Conservation (phyloP, 1,284 basidiomycete genomes). For the Polyporus tsugae region DNA sequence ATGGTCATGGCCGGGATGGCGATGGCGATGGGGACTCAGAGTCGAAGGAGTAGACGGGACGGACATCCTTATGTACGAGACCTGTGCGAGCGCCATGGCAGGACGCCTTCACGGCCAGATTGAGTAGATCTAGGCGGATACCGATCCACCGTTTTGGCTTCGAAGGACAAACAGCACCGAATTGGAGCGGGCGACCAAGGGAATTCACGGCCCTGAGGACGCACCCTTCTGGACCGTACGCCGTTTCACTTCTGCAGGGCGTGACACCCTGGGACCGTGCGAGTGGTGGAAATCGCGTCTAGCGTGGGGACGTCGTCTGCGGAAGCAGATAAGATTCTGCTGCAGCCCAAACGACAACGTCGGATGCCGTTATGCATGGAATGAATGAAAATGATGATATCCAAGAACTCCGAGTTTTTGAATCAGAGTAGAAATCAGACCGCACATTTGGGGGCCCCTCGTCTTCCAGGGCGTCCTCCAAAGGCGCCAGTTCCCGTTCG, state of each 20-base stretch:
- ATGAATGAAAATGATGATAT: slow-evolving; percentile 38
- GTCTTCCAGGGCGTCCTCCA: slow-evolving; percentile 21
- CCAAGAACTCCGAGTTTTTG: slow-evolving; percentile 27
- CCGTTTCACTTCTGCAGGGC: slow-evolving; percentile 35
- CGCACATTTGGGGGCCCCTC: slow-evolving; percentile 20
- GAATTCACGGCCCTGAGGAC: slow-evolving; percentile 39
- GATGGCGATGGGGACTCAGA: slow-evolving; percentile 30
- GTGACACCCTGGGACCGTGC: slow-evolving; percentile 40
- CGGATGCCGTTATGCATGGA: slow-evolving; percentile 41
- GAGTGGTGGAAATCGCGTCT: slow-evolving; percentile 31
- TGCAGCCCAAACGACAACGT: slow-evolving; percentile 34
- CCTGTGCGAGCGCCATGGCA: slow-evolving; percentile 35
- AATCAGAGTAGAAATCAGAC: slow-evolving; percentile 34
- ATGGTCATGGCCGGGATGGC: slow-evolving; percentile 40
- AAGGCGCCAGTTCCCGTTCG: slow-evolving; percentile 23
- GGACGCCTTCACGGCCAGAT: slow-evolving; percentile 37
- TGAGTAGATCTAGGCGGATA: slow-evolving; percentile 35
- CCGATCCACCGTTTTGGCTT: slow-evolving; percentile 34
- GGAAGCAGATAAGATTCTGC: slow-evolving; percentile 40
- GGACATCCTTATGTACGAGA: slow-evolving; percentile 39
- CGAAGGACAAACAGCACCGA: slow-evolving; percentile 37
- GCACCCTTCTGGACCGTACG: slow-evolving; percentile 37
- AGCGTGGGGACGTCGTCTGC: slow-evolving; percentile 27
- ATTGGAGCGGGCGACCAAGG: slow-evolving; percentile 32
- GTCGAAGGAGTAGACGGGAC: slow-evolving; percentile 31